Evolutionary conservation across 495 filamentous ascomycete genomes (phyloP).

Genomic region (Hyaloscypha variabilis): DNA sequence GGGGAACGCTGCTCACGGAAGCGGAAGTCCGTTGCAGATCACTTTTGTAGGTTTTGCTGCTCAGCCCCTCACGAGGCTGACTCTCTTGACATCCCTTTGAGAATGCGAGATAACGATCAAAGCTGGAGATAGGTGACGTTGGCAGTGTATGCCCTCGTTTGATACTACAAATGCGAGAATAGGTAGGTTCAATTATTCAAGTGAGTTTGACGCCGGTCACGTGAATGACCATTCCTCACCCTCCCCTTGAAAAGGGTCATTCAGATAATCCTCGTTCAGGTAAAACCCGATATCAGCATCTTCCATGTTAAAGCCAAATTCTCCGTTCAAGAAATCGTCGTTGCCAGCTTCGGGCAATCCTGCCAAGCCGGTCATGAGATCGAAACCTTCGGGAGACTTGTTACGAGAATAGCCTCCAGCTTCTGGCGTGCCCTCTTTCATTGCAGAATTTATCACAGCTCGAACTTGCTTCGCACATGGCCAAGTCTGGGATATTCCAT

Average conservation of each 20-base stretch:
- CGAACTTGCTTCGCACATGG: constrained; percentile 29
- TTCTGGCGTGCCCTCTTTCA: constrained; percentile 2
- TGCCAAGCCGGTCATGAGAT: constrained; percentile 19
- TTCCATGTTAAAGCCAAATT: constrained; percentile 10
- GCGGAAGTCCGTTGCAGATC: not conserved
- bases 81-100: not conserved
- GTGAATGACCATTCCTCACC: constrained; percentile 9
- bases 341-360: constrained; percentile 10
- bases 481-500: constrained; percentile 34
- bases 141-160: not conserved
- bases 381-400: constrained; percentile 21
- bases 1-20: not conserved
- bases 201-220: not conserved
- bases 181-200: not conserved
- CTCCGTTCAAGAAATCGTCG: constrained; percentile 11
- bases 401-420: not conserved
- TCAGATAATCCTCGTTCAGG: constrained; percentile 13
- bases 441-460: constrained; percentile 18
- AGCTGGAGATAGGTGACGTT: not conserved
- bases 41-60: not conserved
- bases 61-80: not conserved
- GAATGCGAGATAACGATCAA: not conserved
- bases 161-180: not conserved
- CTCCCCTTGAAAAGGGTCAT: constrained; percentile 9
- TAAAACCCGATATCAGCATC: constrained; percentile 15